phyloP scores from a whole-genome alignment of 306 rosid species.

The Quercus bicolor region DNA sequence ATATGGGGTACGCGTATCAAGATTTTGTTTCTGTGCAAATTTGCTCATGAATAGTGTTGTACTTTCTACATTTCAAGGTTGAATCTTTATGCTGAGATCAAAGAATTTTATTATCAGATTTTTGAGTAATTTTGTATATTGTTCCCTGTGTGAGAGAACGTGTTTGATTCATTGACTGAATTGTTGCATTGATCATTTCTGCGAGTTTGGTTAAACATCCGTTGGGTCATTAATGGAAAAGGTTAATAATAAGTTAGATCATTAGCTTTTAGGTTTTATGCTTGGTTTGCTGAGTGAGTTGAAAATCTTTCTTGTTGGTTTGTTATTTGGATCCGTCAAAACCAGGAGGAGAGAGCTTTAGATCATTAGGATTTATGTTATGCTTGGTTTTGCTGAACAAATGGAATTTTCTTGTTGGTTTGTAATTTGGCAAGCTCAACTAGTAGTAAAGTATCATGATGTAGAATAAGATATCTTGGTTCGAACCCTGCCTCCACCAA shows the following conservation, averaged over 20 bases:
- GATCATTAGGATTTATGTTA: neutral
- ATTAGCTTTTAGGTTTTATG: neutral
- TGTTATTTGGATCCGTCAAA: neutral
- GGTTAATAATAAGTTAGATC: no score
- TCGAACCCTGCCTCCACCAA: rapidly evolving
- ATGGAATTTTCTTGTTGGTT: no score
- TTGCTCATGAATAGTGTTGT: neutral
- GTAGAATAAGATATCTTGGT: no score
- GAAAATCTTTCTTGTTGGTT: neutral
- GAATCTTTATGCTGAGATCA: neutral
- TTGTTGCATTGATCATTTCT: neutral
- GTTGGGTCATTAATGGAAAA: neutral
- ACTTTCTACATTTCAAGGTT: neutral
- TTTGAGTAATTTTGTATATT: no score
- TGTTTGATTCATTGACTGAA: neutral
- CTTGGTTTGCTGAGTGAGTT: neutral
- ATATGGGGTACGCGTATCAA: neutral
- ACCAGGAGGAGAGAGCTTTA: neutral
- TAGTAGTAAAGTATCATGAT: no score
- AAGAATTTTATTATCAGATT: no score
- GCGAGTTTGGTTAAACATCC: neutral
- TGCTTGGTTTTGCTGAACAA: neutral
- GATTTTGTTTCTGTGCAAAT: neutral
- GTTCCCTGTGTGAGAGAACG: no score
- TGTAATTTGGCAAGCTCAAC: neutral